These are phyloP conservation scores for Gynandropsis gynandra DNA, from an alignment of 345 rosid genomes.

Conservation along the genomic window DNA sequence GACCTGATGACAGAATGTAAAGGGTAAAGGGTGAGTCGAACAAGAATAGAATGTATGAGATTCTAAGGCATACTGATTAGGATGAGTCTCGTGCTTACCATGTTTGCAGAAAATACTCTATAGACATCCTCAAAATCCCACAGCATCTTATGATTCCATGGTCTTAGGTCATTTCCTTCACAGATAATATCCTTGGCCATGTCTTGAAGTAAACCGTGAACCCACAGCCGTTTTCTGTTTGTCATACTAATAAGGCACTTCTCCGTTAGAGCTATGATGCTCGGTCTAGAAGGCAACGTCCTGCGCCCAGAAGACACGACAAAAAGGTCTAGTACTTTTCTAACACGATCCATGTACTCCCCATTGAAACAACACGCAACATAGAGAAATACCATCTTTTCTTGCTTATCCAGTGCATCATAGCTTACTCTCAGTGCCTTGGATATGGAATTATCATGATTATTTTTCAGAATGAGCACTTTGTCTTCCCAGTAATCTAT, in stretches of 20 bases:
- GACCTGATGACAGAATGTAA: neutral
- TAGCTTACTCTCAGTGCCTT: slow-evolving; percentile 25
- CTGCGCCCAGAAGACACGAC: slow-evolving; percentile 23
- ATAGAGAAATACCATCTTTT: slow-evolving; percentile 24
- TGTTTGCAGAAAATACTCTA: slow-evolving; percentile 12
- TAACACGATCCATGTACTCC: slow-evolving; percentile 21
- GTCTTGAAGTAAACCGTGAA: slow-evolving; percentile 28
- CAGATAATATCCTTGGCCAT: slow-evolving; percentile 24
- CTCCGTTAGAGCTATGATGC: slow-evolving; percentile 22
- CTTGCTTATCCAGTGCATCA: slow-evolving; percentile 19
- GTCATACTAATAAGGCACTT: slow-evolving; percentile 24
- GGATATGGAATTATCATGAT: slow-evolving; percentile 5
- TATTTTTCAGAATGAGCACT: slow-evolving; percentile 14
- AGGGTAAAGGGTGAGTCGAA: neutral
- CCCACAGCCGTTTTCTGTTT: slow-evolving; percentile 18
- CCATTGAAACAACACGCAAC: slow-evolving; percentile 28
- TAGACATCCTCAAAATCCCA: slow-evolving; percentile 27
- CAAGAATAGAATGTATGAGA: neutral
- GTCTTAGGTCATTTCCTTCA: slow-evolving; percentile 15
- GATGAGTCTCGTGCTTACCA: neutral
- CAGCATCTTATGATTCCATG: slow-evolving; percentile 26
- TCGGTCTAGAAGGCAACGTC: slow-evolving; percentile 19
- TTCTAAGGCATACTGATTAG: too few relatives aligned
- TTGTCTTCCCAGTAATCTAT: slow-evolving; percentile 22
- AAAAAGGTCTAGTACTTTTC: slow-evolving; percentile 18